Evolutionary conservation across 257 asterid species (phyloP), one percentile per base, ranked within the genome.

Genomic region (Anisodus tanguticus): DNA sequence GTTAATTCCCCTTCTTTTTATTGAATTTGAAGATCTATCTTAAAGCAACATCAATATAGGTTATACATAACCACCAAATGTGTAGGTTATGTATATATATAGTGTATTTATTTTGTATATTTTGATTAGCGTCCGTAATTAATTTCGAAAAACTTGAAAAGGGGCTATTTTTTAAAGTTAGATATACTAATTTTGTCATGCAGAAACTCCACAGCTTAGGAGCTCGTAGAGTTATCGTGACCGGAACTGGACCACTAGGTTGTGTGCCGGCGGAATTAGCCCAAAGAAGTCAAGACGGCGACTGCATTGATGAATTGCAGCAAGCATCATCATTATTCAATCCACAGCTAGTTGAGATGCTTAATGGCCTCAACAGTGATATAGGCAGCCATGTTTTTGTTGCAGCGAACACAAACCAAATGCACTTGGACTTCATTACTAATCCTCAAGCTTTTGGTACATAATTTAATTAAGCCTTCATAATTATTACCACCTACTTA

Each of bases 241-340:
- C 98, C 0, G 99, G 99, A 2, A 91, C 94, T 1, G 99, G 99
- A 0, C 99, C 98, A 19, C 11, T 95, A 35, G 99, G 99, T 16
- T 95, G 99, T 68, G 97, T 91, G 71, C 99, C 99, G 0, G 97
- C 97, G 0, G 98, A 94, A 68, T 41, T 93, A 78, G 99, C 98
- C 0, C 79, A 19, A n/a, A 94, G 83, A 26, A 91, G 97, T 13
- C 37, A 2, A 15, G 84, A 82, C 1, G 99, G 99, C 0, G 94
- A 93, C 85, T 95, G 99, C 15, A 94, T 92, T 0, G 62, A 0
- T 2, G 93, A 90, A 6, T 84, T 94, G 81, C 91, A 90, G 41
- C 86, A 8, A 5, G 99, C 99, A 1, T 90, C 97, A 5, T 11
- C 86, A 12, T 69, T 92, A 19, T 94, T 89, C 92, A 94, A 93